phyloP scores from a whole-genome alignment of 2,329 filamentous ascomycete genomes.

The Lasiodiplodia gonubiensis region DNA sequence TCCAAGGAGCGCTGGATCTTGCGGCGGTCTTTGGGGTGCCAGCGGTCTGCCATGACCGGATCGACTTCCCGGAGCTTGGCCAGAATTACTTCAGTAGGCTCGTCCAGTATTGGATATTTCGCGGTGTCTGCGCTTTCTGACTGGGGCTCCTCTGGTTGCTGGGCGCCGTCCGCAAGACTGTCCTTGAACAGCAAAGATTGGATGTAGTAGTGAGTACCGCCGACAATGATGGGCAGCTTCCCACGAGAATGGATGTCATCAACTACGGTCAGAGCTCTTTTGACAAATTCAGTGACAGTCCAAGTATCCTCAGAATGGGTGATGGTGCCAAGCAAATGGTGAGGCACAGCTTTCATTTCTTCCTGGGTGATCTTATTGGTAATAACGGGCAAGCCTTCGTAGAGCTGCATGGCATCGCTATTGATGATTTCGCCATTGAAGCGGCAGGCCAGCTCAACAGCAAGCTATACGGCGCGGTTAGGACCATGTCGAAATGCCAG shows the following conservation, averaged over 20 bases:
- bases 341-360: conserved; percentile 80
- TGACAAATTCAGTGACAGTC: conserved; percentile 79
- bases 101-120: conserved; percentile 72
- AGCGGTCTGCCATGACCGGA: conserved; percentile 84
- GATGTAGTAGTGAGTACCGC: conserved; percentile 94
- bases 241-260: conserved; percentile 78
- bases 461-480: conserved; percentile 67
- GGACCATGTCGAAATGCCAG: conserved; percentile 28
- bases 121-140: neutral
- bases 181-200: conserved; percentile 86
- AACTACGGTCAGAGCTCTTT: conserved; percentile 71
- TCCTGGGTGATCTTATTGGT: conserved; percentile 85
- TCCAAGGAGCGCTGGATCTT: conserved; percentile 91
- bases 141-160: conserved; percentile 35
- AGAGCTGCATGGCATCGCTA: conserved; percentile 97
- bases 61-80: conserved; percentile 79
- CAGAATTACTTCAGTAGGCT: conserved; percentile 73
- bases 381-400: conserved; percentile 87
- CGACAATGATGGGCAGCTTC: conserved; percentile 86
- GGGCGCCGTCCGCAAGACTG: conserved; percentile 52
- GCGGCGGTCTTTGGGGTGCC: conserved; percentile 91
- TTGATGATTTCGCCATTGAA: conserved; percentile 97
- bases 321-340: conserved; percentile 86
- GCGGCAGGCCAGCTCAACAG: conserved; percentile 80
- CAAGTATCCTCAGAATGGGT: conserved; percentile 78